phyloP scores from a whole-genome alignment of 257 asterid genomes.

The Capsicum chinense region DNA sequence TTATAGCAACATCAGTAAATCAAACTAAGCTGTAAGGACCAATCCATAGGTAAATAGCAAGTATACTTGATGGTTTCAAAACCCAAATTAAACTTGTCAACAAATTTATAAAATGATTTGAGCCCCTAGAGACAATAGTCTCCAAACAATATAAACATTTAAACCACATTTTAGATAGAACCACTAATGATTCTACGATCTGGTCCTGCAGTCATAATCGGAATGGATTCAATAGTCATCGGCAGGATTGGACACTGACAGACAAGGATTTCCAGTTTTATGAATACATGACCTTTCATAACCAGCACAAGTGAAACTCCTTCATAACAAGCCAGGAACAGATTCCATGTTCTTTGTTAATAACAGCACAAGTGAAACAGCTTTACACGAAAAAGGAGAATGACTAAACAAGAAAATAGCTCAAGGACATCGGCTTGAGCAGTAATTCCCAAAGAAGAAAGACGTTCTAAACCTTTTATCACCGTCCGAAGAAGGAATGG shows the following conservation, averaged over 20 bases:
- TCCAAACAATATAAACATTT: conserved; percentile 5
- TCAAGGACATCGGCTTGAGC: conserved; percentile 19
- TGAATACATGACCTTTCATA: background rate
- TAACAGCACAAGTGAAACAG: conserved; percentile 12
- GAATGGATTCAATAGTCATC: conserved; percentile 11
- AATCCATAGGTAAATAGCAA: background rate
- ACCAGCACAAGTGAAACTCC: background rate
- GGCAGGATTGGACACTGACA: background rate
- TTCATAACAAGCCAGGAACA: conserved; percentile 18
- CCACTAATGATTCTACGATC: background rate
- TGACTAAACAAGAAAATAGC: conserved; percentile 10
- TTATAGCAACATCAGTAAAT: conserved; percentile 7
- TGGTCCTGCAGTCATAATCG: background rate
- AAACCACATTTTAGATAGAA: background rate
- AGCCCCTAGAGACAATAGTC: background rate
- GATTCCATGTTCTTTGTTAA: background rate
- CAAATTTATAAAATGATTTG: conserved; percentile 4
- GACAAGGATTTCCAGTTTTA: conserved; percentile 2
- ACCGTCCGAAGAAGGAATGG: conserved; percentile 79
- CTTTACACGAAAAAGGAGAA: background rate
- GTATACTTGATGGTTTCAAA: conserved; percentile 17
- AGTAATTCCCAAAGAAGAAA: background rate
- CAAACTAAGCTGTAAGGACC: background rate
- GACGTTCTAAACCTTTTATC: conserved; percentile 65
- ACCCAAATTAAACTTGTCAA: background rate